Conservation (phyloP, 805 yeast genomes). For the Candida saitoana region DNA sequence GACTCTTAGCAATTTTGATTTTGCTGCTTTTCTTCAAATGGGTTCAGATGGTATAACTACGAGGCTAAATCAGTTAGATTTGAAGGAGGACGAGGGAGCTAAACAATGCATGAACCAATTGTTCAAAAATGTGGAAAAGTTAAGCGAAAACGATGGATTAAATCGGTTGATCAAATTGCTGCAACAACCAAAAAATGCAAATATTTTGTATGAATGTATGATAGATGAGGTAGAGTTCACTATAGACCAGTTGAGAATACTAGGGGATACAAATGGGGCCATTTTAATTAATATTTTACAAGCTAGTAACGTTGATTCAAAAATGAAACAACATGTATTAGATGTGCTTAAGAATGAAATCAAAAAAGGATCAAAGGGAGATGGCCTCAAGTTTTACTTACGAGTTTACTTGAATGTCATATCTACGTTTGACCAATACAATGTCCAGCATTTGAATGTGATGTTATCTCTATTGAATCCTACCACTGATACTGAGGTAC, state of each 20-base stretch:
- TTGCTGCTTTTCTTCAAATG: too few species aligned
- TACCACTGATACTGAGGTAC: slow-evolving; percentile 8
- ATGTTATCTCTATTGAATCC: slow-evolving; percentile 18
- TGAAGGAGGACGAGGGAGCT: not conserved
- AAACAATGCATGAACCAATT: not conserved
- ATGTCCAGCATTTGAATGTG: slow-evolving; percentile 18
- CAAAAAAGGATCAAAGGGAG: slow-evolving; percentile 4
- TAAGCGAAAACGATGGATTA: not conserved
- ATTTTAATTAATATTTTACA: slow-evolving; percentile 13
- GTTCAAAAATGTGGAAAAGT: slow-evolving; percentile 5
- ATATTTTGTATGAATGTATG: slow-evolving; percentile 14
- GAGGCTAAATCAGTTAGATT: not conserved
- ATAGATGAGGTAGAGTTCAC: slow-evolving; percentile 12
- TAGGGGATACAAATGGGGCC: slow-evolving; percentile 14
- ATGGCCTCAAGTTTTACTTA: slow-evolving; percentile 10
- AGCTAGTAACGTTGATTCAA: not conserved
- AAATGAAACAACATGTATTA: not conserved
- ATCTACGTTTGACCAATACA: slow-evolving; percentile 15
- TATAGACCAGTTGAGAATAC: slow-evolving; percentile 12
- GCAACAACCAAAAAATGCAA: slow-evolving; percentile 9
- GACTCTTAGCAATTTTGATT: not conserved
- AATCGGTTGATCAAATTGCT: slow-evolving; percentile 2
- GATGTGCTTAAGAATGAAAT: not conserved
- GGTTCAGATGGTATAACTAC: not conserved
- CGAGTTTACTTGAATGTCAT: slow-evolving; percentile 17